phyloP scores from a whole-genome alignment of 2,329 filamentous ascomycete genomes.

The Claviceps pazoutovae region DNA sequence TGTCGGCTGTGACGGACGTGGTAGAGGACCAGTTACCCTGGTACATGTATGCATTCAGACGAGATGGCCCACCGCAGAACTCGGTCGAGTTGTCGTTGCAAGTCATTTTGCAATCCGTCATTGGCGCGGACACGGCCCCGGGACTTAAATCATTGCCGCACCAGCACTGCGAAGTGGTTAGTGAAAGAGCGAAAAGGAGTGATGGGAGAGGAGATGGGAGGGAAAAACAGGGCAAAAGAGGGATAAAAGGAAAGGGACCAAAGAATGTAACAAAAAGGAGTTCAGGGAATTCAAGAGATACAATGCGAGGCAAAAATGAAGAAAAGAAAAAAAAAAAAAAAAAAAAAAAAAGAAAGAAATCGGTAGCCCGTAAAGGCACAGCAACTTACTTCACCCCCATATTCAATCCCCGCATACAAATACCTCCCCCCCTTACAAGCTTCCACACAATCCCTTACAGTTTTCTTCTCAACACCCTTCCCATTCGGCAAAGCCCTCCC shows the following conservation, averaged over 20 bases:
- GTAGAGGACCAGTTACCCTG: constrained; percentile 10
- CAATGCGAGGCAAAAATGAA: no score
- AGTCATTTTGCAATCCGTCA: constrained; percentile 20
- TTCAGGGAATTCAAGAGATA: no score
- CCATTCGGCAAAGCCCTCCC: constrained; percentile 20
- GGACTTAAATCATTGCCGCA: constrained; percentile 18
- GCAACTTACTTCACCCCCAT: constrained; percentile 21
- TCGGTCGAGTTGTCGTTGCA: constrained; percentile 24
- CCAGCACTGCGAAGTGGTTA: constrained; percentile 17
- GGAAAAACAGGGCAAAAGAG: neutral
- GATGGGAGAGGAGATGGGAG: neutral
- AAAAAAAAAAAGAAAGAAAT: neutral
- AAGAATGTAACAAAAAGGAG: neutral
- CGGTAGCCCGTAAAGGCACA: no score
- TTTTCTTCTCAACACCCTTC: constrained; percentile 12
- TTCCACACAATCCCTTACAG: constrained; percentile 20
- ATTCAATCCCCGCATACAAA: constrained; percentile 22
- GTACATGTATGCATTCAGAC: constrained; percentile 22
- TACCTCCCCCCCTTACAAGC: constrained; percentile 18
- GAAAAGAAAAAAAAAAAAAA: neutral
- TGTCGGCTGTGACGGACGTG: constrained; percentile 14
- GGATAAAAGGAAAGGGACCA: neutral
- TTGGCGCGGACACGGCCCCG: constrained; percentile 17
- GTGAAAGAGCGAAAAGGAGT: neutral
- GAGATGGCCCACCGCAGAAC: constrained; percentile 20